These are phyloP conservation scores for Cercospora sojina DNA, from an alignment of 2,329 filamentous ascomycete species.

Conservation along the genomic window DNA sequence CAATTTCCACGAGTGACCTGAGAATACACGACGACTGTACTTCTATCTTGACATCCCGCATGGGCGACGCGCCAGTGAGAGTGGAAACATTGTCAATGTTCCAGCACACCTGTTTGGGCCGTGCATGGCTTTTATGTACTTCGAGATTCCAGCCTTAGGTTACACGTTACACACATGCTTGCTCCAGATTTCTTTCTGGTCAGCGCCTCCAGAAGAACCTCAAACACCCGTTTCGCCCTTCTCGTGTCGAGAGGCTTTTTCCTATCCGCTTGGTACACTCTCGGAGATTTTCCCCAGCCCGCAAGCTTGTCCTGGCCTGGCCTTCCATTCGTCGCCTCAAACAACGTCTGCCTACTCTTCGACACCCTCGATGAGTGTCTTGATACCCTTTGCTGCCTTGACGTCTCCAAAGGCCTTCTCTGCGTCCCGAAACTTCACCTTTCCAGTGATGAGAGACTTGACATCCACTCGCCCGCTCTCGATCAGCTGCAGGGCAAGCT, in stretches of 20 bases:
- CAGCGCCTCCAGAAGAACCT: background rate
- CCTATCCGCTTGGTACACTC: background rate
- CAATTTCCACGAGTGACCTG: background rate
- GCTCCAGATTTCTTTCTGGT: background rate
- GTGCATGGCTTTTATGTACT: conserved; percentile 1
- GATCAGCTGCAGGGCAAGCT: conserved; percentile 76
- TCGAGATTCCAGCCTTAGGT: conserved; percentile 5
- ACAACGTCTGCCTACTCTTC: conserved; percentile 21
- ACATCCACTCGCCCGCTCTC: conserved; percentile 66
- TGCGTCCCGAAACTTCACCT: conserved; percentile 76
- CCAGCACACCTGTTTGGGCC: conserved; percentile 12
- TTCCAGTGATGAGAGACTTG: conserved; percentile 76
- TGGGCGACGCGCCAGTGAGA: conserved; percentile 10
- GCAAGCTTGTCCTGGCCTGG: background rate
- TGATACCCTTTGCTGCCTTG: conserved; percentile 76
- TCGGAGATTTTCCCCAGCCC: background rate
- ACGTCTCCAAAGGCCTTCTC: conserved; percentile 86
- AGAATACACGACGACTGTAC: background rate
- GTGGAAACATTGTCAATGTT: background rate
- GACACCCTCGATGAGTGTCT: conserved; percentile 53
- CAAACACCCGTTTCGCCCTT: background rate
- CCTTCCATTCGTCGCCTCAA: background rate
- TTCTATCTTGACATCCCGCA: background rate
- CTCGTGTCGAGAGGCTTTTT: background rate
- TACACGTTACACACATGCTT: background rate